Evolutionary conservation across 2,329 filamentous ascomycete species (phyloP).

Genomic region (Tolypocladium cylindrosporum): DNA sequence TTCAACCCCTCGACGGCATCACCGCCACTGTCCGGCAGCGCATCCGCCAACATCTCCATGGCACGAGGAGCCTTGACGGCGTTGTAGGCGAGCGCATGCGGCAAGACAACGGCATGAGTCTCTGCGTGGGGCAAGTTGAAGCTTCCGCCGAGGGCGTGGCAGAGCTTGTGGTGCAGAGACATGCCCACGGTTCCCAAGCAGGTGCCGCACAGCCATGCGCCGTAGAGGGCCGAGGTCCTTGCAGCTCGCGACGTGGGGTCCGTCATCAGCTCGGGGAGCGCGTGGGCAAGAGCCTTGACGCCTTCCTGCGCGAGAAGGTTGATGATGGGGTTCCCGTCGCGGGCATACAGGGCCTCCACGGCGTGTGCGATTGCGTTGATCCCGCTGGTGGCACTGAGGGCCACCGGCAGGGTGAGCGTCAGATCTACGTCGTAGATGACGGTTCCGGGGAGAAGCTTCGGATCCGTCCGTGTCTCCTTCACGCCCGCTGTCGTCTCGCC

Average conservation of each 20-base stretch:
- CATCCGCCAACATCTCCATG: not conserved
- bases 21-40: not conserved
- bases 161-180: not conserved
- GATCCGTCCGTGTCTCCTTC: not conserved
- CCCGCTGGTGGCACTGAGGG: not conserved
- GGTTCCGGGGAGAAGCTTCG: not conserved
- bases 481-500: not conserved
- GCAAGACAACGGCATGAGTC: not conserved
- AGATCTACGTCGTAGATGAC: not conserved
- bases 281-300: not conserved
- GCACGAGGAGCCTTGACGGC: not conserved
- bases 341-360: not conserved
- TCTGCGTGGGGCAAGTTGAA: not conserved
- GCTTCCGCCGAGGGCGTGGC: not conserved
- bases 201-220: not conserved
- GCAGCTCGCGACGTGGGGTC: not conserved
- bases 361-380: not conserved
- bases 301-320: not conserved
- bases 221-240: not conserved
- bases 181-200: not conserved
- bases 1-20: not conserved
- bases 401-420: not conserved
- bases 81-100: not conserved
- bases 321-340: not conserved
- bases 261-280: not conserved